phyloP scores from a whole-genome alignment of 805 yeast genomes.

The Ogataea chonburiensis region DNA sequence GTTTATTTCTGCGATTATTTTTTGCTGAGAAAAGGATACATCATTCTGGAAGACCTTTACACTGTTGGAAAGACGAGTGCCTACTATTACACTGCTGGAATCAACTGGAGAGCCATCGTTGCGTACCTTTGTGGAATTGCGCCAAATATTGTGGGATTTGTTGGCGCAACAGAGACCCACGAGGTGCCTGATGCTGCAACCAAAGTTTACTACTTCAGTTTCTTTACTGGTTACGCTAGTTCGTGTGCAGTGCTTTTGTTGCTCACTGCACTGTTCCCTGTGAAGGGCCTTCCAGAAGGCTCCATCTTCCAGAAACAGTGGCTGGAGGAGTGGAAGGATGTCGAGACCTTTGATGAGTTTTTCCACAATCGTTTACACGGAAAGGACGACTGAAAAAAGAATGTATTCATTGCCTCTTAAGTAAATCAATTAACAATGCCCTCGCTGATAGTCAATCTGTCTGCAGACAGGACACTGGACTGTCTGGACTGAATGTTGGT shows the following conservation, averaged over 20 bases:
- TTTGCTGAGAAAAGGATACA: slow-evolving; percentile 70
- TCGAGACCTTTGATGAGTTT: slow-evolving; percentile 55
- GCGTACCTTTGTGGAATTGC: slow-evolving; percentile 80
- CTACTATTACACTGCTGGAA: slow-evolving; percentile 66
- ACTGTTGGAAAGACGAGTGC: slow-evolving; percentile 40
- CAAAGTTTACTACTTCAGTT: slow-evolving; percentile 68
- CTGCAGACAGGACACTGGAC: slow-evolving; percentile 22
- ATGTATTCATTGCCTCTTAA: background rate
- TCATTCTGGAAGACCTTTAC: slow-evolving; percentile 65
- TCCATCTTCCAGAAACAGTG: slow-evolving; percentile 53
- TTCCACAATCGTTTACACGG: slow-evolving; percentile 14
- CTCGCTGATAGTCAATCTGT: slow-evolving; percentile 18
- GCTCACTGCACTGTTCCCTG: slow-evolving; percentile 53
- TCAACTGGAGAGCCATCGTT: slow-evolving; percentile 80
- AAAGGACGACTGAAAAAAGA: slow-evolving; percentile 8
- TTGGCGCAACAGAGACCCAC: slow-evolving; percentile 73
- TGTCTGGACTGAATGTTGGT: slow-evolving; percentile 24
- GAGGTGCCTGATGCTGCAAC: slow-evolving; percentile 76
- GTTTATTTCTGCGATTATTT: slow-evolving; percentile 66
- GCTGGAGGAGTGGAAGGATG: slow-evolving; percentile 62
- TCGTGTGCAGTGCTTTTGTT: slow-evolving; percentile 55
- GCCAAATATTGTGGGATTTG: slow-evolving; percentile 86
- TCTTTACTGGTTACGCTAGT: slow-evolving; percentile 69
- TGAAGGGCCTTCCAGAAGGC: slow-evolving; percentile 36
- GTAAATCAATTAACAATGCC: slow-evolving; percentile 16